Evolutionary conservation across 306 rosid genomes (phyloP).

Genomic region (Cicer pinnatifidum): DNA sequence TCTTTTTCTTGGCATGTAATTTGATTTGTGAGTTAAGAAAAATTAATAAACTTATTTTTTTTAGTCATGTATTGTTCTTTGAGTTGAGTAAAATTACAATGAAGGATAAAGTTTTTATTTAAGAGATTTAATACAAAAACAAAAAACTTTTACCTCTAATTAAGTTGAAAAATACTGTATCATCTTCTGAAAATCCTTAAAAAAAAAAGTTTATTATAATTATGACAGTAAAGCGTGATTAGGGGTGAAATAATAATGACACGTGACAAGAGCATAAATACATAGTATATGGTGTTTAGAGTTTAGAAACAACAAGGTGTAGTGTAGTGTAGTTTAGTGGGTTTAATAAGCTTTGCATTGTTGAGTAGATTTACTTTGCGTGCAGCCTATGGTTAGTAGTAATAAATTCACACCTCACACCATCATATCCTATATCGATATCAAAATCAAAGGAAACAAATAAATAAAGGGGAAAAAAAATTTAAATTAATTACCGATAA

Average conservation of each 20-base stretch:
- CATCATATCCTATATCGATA: not conserved
- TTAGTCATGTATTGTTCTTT: no score
- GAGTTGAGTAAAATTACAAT: no score
- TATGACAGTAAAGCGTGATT: no score
- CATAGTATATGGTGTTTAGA: not conserved
- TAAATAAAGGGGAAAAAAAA: not conserved
- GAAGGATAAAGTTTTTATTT: no score
- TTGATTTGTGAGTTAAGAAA: no score
- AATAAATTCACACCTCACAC: conserved; percentile 10
- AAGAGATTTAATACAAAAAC: no score
- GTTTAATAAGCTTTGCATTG: not conserved
- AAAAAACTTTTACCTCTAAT: no score
- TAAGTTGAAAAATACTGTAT: no score
- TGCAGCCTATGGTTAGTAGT: not conserved
- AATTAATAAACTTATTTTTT: no score
- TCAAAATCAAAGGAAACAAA: not conserved
- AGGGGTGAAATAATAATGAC: not conserved
- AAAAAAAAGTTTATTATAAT: no score
- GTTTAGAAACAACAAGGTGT: not conserved
- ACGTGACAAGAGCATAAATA: not conserved
- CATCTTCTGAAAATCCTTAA: no score
- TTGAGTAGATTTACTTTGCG: not conserved
- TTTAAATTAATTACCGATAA: conserved; percentile 45
- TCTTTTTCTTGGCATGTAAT: no score
- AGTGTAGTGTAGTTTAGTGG: not conserved